These are phyloP conservation scores for Podila verticillata DNA, from an alignment of 192 early-diverging fungal genomes.

Conservation along the genomic window DNA sequence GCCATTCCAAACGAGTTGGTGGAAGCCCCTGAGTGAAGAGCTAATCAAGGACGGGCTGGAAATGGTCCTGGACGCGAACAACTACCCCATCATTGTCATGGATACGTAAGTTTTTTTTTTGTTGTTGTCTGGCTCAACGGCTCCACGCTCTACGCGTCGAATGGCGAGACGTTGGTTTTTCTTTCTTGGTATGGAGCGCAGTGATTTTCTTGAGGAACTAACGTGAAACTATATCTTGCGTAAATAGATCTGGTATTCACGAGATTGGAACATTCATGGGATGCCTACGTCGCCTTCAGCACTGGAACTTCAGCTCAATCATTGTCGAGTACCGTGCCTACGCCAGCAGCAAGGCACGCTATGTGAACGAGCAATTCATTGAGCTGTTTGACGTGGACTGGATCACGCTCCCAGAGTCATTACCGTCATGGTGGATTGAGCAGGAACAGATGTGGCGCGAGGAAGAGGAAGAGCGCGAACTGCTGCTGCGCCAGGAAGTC, in stretches of 20 bases:
- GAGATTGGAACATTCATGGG: conserved; percentile 95
- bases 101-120: conserved; percentile 77
- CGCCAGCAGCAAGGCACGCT: conserved; percentile 87
- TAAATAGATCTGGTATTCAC: conserved; percentile 81
- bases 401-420: conserved; percentile 78
- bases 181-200: not conserved
- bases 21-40: conserved; percentile 95
- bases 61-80: conserved; percentile 78
- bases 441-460: conserved; percentile 56
- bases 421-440: conserved; percentile 87
- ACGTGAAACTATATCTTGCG: not conserved
- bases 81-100: conserved; percentile 90
- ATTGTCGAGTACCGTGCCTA: conserved; percentile 96
- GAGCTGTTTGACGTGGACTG: conserved; percentile 95
- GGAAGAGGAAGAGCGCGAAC: conserved; percentile 38
- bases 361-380: conserved; percentile 93
- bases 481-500: conserved; percentile 15
- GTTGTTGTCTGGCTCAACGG: too few species aligned
- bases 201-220: not conserved
- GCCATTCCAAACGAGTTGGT: conserved; percentile 57
- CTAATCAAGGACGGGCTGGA: conserved; percentile 96
- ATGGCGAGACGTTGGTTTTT: not conserved
- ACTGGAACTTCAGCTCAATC: conserved; percentile 98
- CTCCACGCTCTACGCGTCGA: too few species aligned
- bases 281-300: conserved; percentile 91